A percentile compares a stretch with the other conserved stretches of the same genome.
These are phyloP conservation scores for Mortierella sp. DNA, from an alignment of 371 early-diverging fungal genomes.

Conservation along the genomic window DNA sequence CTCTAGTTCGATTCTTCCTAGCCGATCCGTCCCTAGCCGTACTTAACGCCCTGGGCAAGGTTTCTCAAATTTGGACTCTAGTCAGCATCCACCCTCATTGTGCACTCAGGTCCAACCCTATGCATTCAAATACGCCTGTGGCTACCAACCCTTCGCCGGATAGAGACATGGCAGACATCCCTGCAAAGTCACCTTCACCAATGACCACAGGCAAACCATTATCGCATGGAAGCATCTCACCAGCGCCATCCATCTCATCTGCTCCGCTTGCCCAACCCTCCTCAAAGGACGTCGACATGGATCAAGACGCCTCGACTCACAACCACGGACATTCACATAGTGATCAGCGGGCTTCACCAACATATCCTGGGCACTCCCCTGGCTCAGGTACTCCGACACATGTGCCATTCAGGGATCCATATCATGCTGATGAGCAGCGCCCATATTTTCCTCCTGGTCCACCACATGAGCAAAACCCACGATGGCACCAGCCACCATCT, in stretches of 20 bases:
- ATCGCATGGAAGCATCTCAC: background rate
- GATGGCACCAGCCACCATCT: constrained; percentile 8
- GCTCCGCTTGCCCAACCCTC: background rate
- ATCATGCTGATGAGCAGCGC: constrained; percentile 3
- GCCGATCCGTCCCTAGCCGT: no score
- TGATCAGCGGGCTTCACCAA: constrained; percentile 5
- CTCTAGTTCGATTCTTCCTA: no score
- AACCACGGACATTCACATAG: background rate
- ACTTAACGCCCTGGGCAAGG: no score
- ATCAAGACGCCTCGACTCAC: background rate
- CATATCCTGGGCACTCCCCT: constrained; percentile 3
- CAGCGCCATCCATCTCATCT: constrained; percentile 9
- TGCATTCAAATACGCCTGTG: constrained; percentile 3
- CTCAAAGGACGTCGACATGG: constrained; percentile 6
- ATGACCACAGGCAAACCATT: background rate
- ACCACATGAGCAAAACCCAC: constrained; percentile 4
- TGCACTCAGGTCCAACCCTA: background rate
- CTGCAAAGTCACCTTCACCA: background rate
- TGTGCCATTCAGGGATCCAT: background rate
- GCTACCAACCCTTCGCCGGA: constrained; percentile 1
- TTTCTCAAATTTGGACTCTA: no score
- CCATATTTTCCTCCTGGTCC: constrained; percentile 2
- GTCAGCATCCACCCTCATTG: no score
- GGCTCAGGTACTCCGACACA: background rate
- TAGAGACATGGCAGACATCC: constrained; percentile 14